phyloP scores from a whole-genome alignment of 202 grass and related monocot genomes.

The Panicum hallii region DNA sequence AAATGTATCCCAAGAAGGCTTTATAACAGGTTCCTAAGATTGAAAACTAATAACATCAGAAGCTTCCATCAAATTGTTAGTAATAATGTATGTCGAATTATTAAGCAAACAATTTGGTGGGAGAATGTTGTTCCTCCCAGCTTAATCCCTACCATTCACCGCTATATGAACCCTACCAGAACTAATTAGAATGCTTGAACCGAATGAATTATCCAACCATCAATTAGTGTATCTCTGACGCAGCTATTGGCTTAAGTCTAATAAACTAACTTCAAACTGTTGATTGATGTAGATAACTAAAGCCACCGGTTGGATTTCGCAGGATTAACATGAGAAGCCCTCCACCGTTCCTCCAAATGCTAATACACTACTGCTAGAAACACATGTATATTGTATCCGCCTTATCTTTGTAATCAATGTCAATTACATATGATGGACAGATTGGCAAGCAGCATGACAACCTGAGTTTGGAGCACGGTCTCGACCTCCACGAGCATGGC shows the following conservation, averaged over 20 bases:
- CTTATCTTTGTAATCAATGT: not conserved
- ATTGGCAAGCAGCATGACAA: conserved; percentile 20
- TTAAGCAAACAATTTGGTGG: not conserved
- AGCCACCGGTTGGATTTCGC: not conserved
- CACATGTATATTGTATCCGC: not conserved
- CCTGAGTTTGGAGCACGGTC: conserved; percentile 92
- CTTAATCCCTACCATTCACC: not conserved
- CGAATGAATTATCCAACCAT: not conserved
- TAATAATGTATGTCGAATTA: not conserved
- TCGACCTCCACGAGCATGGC: conserved; percentile 94
- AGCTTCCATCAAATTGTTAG: not conserved
- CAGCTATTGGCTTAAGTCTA: not conserved
- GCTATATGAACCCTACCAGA: not conserved
- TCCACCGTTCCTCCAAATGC: not conserved
- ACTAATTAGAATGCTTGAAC: not conserved
- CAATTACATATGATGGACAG: not conserved
- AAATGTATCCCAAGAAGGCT: conserved; percentile 92
- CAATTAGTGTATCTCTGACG: not conserved
- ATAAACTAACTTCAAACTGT: not conserved
- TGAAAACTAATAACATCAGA: conserved; percentile 38
- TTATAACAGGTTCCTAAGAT: conserved; percentile 93
- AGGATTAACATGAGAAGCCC: not conserved
- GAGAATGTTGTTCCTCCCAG: not conserved
- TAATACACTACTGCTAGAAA: not conserved
- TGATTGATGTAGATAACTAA: not conserved